These are phyloP conservation scores for Gaillardinia entomophila DNA, from an alignment of 805 yeast genomes.

Conservation along the genomic window DNA sequence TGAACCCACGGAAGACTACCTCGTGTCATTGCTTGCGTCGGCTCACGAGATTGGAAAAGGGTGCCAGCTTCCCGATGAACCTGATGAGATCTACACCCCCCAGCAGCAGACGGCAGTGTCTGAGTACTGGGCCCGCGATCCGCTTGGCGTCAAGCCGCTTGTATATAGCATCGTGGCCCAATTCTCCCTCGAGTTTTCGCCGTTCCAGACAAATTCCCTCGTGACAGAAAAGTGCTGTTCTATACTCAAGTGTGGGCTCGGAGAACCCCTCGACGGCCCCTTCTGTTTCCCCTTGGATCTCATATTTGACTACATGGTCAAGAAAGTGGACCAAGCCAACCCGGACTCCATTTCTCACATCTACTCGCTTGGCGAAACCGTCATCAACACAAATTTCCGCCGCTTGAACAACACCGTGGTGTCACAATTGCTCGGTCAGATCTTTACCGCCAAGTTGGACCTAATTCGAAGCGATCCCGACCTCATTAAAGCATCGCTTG, in stretches of 20 bases:
- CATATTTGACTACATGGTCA: conserved; percentile 23
- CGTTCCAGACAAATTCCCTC: conserved; percentile 36
- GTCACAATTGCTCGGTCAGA: conserved; percentile 27
- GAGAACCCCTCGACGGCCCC: conserved; percentile 61
- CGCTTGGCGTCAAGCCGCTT: conserved; percentile 36
- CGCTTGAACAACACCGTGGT: conserved; percentile 24
- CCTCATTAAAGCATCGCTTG: conserved; percentile 44
- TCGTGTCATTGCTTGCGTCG: conserved; percentile 54
- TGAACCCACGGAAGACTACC: conserved; percentile 36
- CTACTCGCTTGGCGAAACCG: conserved; percentile 40
- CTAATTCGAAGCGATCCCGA: conserved; percentile 53
- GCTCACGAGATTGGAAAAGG: conserved; percentile 71
- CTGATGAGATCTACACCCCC: conserved; percentile 31
- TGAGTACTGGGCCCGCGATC: conserved; percentile 47
- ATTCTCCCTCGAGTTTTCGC: conserved; percentile 34
- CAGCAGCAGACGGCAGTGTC: conserved; percentile 22
- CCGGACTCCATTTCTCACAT: conserved; percentile 36
- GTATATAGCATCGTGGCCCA: conserved; percentile 36
- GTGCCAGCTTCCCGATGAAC: conserved; percentile 51
- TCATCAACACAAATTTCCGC: conserved; percentile 33
- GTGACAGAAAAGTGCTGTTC: conserved; percentile 60
- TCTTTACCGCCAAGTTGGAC: conserved; percentile 30
- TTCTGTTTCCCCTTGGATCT: conserved; percentile 44
- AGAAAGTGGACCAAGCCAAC: conserved; percentile 20
- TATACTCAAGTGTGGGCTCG: conserved; percentile 58